Evolutionary conservation across 441 rosid genomes (phyloP).

Genomic region (Adansonia grandidieri): DNA sequence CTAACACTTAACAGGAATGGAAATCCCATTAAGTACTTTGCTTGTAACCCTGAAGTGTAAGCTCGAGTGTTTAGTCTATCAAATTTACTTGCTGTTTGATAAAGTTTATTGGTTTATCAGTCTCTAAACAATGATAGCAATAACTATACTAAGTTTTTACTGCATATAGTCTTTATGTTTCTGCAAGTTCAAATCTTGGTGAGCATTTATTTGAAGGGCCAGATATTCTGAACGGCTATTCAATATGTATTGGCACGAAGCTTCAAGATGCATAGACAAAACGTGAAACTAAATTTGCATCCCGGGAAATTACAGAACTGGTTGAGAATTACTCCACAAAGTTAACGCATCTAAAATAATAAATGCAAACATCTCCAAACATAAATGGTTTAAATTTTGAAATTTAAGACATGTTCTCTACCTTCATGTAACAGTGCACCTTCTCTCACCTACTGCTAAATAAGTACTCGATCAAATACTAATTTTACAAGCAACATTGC

Average conservation of each 20-base stretch:
- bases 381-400: not conserved
- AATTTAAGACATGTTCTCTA: not conserved
- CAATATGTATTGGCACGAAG: conserved; percentile 10
- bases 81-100: not conserved
- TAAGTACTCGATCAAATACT: not conserved
- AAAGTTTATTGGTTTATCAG: not conserved
- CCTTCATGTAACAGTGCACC: conserved; percentile 6
- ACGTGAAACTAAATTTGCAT: conserved; percentile 17
- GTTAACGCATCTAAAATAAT: not conserved
- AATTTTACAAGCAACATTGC: not conserved
- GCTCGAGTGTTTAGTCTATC: not conserved
- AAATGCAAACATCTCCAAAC: conserved; percentile 5
- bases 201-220: conserved; percentile 18
- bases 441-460: conserved; percentile 1
- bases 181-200: not conserved
- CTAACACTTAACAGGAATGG: not conserved
- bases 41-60: not conserved
- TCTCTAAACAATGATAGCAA: not conserved
- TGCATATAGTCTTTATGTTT: not conserved
- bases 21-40: not conserved
- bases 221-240: conserved; percentile 4
- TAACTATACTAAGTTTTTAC: not conserved
- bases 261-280: conserved; percentile 21
- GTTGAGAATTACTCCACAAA: conserved; percentile 14
- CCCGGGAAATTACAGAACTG: not conserved